Evolutionary conservation across 352 stramenopile species (phyloP).

Genomic region (Phytophthora hybrid): DNA sequence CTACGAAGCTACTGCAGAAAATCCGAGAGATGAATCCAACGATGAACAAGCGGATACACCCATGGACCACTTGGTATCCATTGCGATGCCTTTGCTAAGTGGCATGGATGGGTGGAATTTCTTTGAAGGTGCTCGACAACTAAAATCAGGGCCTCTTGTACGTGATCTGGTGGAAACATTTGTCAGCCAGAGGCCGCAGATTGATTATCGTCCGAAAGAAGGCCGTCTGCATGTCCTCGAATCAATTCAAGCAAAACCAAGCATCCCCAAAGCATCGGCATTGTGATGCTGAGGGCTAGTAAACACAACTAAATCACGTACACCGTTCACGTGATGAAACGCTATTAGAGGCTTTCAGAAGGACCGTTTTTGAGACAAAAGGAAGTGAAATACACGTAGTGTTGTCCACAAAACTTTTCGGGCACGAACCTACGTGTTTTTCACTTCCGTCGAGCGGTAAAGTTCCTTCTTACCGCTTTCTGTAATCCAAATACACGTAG

Average conservation of each 20-base stretch:
- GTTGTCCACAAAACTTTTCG: too few relatives aligned
- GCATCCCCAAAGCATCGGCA: conserved; percentile 9
- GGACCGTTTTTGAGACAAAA: too few relatives aligned
- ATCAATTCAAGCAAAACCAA: conserved; percentile 8
- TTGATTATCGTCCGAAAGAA: conserved; percentile 39
- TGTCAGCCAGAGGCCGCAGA: conserved; percentile 21
- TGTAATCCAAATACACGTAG: too few relatives aligned
- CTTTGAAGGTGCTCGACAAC: conserved; percentile 33
- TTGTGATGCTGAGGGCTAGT: conserved; percentile 10
- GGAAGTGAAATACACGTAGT: too few relatives aligned
- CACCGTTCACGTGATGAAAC: too few relatives aligned
- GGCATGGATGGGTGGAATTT: conserved; percentile 45
- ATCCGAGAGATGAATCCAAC: background rate
- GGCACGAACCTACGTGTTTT: too few relatives aligned
- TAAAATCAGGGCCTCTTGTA: conserved; percentile 37
- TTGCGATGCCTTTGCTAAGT: conserved; percentile 41
- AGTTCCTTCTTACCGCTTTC: too few relatives aligned
- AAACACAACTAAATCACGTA: too few relatives aligned
- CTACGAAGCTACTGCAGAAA: conserved; percentile 14
- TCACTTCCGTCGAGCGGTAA: too few relatives aligned
- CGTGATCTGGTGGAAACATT: conserved; percentile 46
- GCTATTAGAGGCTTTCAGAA: too few relatives aligned
- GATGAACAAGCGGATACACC: conserved; percentile 13
- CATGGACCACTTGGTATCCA: conserved; percentile 31
- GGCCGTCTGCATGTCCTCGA: conserved; percentile 31